Conservation (phyloP, 257 asterid species). For the Solanum etuberosum region DNA sequence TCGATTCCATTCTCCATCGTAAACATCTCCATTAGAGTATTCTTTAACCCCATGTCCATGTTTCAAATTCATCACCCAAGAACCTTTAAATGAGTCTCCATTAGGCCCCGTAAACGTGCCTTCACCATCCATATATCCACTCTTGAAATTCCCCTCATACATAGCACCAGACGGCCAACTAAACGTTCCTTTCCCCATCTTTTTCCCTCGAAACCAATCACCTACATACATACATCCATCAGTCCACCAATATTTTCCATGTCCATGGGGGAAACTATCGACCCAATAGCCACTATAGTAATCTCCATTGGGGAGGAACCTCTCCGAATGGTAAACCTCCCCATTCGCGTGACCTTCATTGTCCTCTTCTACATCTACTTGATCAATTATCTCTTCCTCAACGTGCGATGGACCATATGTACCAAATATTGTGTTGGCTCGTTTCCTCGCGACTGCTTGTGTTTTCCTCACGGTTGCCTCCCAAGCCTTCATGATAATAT, state of each 20-base stretch:
- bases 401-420: not conserved
- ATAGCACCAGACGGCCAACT: slow-evolving; percentile 10
- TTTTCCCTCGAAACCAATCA: slow-evolving; percentile 7
- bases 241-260: slow-evolving; percentile 9
- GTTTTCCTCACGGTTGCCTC: slow-evolving; percentile 9
- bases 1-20: slow-evolving; percentile 3
- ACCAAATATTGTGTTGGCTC: slow-evolving; percentile 6
- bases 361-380: not conserved
- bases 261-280: slow-evolving; percentile 4
- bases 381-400: not conserved
- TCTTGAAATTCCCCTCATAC: slow-evolving; percentile 6
- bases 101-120: slow-evolving; percentile 2
- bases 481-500: slow-evolving; percentile 5
- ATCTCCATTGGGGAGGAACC: slow-evolving; percentile 6
- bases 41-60: not conserved
- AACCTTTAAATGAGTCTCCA: slow-evolving; percentile 3
- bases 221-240: slow-evolving; percentile 9
- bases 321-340: slow-evolving; percentile 2
- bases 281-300: slow-evolving; percentile 8
- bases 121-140: slow-evolving; percentile 5
- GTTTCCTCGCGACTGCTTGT: slow-evolving; percentile 6
- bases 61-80: slow-evolving; percentile 8
- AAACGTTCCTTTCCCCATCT: slow-evolving; percentile 5
- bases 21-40: slow-evolving; percentile 2
- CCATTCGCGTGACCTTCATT: not conserved